These are phyloP conservation scores for Anthracocystis setariae DNA, from an alignment of 1,284 basidiomycete genomes.

Conservation along the genomic window DNA sequence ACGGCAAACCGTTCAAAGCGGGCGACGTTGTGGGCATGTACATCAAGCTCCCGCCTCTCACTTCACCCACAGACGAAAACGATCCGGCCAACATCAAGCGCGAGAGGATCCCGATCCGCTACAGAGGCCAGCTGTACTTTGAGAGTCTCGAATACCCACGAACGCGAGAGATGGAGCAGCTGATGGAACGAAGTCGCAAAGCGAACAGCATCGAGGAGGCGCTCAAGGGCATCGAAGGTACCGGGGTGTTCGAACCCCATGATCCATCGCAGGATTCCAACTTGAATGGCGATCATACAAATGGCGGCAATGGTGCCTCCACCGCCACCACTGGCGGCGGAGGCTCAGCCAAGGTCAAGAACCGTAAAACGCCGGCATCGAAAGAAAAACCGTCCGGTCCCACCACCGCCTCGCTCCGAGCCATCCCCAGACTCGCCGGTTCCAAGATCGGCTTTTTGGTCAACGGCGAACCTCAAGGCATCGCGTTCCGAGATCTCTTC, in stretches of 20 bases:
- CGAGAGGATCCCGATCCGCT: slow-evolving; percentile 77
- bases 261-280: neutral
- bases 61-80: slow-evolving; percentile 23
- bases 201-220: slow-evolving; percentile 44
- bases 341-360: slow-evolving; percentile 42
- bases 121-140: slow-evolving; percentile 96
- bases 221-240: slow-evolving; percentile 35
- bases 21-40: slow-evolving; percentile 95
- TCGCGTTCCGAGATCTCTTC: slow-evolving; percentile 87
- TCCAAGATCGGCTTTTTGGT: slow-evolving; percentile 89
- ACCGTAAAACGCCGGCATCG: slow-evolving; percentile 37
- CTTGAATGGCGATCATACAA: slow-evolving; percentile 1
- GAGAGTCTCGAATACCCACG: slow-evolving; percentile 90
- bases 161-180: slow-evolving; percentile 88
- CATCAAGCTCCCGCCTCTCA: slow-evolving; percentile 78
- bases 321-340: slow-evolving; percentile 3
- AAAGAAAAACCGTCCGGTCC: slow-evolving; percentile 43
- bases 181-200: slow-evolving; percentile 69
- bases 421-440: slow-evolving; percentile 77
- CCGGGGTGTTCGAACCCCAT: slow-evolving; percentile 25
- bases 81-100: slow-evolving; percentile 57
- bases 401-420: slow-evolving; percentile 71
- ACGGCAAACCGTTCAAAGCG: slow-evolving; percentile 76
- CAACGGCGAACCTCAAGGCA: slow-evolving; percentile 86
- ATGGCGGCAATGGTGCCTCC: slow-evolving; percentile 11